A percentile compares a stretch with the other conserved stretches of the same genome.
These are phyloP conservation scores for Sugiyamaella chiloensis DNA, from an alignment of 805 yeast genomes.

Conservation along the genomic window DNA sequence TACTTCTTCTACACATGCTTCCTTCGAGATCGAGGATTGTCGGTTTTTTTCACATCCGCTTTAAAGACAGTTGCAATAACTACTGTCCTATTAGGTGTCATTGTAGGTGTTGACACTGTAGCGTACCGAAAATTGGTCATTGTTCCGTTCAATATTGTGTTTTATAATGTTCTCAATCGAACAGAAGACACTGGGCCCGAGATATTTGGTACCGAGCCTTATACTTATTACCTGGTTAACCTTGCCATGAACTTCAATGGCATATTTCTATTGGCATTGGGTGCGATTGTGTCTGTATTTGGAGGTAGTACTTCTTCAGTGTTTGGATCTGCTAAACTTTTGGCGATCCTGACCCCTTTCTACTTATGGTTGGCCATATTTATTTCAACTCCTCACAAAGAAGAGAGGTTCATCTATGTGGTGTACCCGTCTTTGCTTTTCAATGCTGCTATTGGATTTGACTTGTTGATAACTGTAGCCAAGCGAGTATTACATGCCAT, in stretches of 20 bases:
- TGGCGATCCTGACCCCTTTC: slow-evolving; percentile 45
- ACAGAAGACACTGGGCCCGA: slow-evolving; percentile 76
- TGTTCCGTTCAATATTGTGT: slow-evolving; percentile 78
- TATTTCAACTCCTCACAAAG: slow-evolving; percentile 80
- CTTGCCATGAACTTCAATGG: slow-evolving; percentile 71
- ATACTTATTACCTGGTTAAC: slow-evolving; percentile 66
- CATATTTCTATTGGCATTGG: slow-evolving; percentile 30
- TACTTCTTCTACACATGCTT: slow-evolving; percentile 21
- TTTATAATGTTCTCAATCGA: slow-evolving; percentile 74
- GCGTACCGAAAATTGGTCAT: slow-evolving; percentile 59
- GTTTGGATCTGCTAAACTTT: slow-evolving; percentile 13
- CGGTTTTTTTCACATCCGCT: slow-evolving; percentile 16
- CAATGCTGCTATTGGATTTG: slow-evolving; percentile 54
- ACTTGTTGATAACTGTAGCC: slow-evolving; percentile 14
- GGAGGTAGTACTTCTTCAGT: slow-evolving; percentile 1
- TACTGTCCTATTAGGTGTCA: slow-evolving; percentile 24
- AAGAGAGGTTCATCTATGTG: slow-evolving; percentile 87
- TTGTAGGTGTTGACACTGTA: slow-evolving; percentile 43
- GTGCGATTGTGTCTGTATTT: slow-evolving; percentile 10
- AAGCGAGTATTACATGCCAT: slow-evolving; percentile 3
- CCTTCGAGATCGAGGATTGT: neutral
- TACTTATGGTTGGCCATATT: slow-evolving; percentile 67
- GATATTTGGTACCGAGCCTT: slow-evolving; percentile 84
- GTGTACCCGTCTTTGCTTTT: slow-evolving; percentile 67
- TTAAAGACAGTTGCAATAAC: slow-evolving; percentile 23